A percentile compares a stretch with the other conserved stretches of the same genome.
These are phyloP conservation scores for Arachnopeziza araneosa DNA, from an alignment of 2,329 filamentous ascomycete species.

Conservation along the genomic window DNA sequence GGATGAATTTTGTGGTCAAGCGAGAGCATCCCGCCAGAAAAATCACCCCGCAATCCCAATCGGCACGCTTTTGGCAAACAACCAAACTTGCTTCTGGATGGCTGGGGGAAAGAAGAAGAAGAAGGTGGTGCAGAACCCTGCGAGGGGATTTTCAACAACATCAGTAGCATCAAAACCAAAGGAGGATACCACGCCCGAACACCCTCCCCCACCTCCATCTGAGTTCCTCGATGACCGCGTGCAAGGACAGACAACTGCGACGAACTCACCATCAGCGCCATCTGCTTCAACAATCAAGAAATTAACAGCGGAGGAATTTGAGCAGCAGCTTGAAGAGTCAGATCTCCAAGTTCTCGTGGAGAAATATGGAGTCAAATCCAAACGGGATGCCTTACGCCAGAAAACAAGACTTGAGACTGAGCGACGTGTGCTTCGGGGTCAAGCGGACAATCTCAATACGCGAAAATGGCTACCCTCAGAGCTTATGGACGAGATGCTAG, in stretches of 20 bases:
- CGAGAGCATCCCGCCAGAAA: background rate
- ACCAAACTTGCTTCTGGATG: slow-evolving; percentile 43
- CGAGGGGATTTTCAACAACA: slow-evolving; percentile 88
- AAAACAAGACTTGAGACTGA: slow-evolving; percentile 77
- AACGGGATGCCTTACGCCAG: slow-evolving; percentile 73
- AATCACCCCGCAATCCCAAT: slow-evolving; percentile 7
- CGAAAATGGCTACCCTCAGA: slow-evolving; percentile 77
- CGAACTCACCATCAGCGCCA: background rate
- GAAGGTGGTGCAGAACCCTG: slow-evolving; percentile 81
- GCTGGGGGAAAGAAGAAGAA: slow-evolving; percentile 73
- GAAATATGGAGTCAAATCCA: slow-evolving; percentile 72
- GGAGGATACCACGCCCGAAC: slow-evolving; percentile 44
- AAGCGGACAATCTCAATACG: slow-evolving; percentile 67
- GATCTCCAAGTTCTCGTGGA: slow-evolving; percentile 85
- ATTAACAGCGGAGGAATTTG: slow-evolving; percentile 81
- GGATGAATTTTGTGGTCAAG: background rate
- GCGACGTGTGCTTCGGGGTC: slow-evolving; percentile 70
- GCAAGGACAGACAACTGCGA: slow-evolving; percentile 12
- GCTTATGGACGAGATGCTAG: slow-evolving; percentile 70
- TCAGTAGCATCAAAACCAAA: slow-evolving; percentile 81
- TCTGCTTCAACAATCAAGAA: slow-evolving; percentile 1
- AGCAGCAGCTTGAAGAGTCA: slow-evolving; percentile 82
- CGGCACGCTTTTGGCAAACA: background rate
- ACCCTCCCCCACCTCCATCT: background rate
- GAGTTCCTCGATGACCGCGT: background rate